These are phyloP conservation scores for Yamadazyma kanchanaburiensis DNA, from an alignment of 1,139 yeast genomes.

Conservation along the genomic window DNA sequence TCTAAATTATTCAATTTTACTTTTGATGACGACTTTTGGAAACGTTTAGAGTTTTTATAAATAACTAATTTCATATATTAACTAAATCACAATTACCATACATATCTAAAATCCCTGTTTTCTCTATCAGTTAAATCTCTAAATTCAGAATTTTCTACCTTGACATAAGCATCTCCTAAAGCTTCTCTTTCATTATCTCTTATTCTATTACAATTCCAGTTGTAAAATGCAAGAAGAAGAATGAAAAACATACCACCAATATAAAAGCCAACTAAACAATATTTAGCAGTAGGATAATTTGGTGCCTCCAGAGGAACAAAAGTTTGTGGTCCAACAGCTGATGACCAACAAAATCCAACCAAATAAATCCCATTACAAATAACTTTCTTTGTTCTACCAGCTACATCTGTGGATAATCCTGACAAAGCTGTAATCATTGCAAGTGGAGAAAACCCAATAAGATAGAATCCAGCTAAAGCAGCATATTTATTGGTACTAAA, in stretches of 20 bases:
- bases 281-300: constrained; percentile 14
- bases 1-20: constrained; percentile 10
- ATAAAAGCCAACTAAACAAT: constrained; percentile 12
- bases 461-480: constrained; percentile 5
- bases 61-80: neutral
- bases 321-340: constrained; percentile 23
- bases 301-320: constrained; percentile 22
- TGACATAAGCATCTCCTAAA: constrained; percentile 12
- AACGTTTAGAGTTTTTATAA: too few relatives aligned
- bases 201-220: constrained; percentile 7
- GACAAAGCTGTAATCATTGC: constrained; percentile 7
- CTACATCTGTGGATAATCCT: constrained; percentile 17
- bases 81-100: constrained; percentile 8
- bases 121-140: constrained; percentile 15
- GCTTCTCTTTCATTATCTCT: constrained; percentile 18
- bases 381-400: constrained; percentile 23
- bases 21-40: constrained; percentile 14
- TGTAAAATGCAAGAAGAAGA: constrained; percentile 6
- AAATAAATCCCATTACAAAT: constrained; percentile 20
- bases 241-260: constrained; percentile 19
- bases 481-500: constrained; percentile 26
- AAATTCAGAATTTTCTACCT: constrained; percentile 11
- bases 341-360: constrained; percentile 19
- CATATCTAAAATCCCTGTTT: constrained; percentile 16
- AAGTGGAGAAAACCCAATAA: constrained; percentile 4